A percentile compares a stretch with the other conserved stretches of the same genome.
Evolutionary conservation across 441 rosid species (phyloP).

Genomic region (Kokia cookei): DNA sequence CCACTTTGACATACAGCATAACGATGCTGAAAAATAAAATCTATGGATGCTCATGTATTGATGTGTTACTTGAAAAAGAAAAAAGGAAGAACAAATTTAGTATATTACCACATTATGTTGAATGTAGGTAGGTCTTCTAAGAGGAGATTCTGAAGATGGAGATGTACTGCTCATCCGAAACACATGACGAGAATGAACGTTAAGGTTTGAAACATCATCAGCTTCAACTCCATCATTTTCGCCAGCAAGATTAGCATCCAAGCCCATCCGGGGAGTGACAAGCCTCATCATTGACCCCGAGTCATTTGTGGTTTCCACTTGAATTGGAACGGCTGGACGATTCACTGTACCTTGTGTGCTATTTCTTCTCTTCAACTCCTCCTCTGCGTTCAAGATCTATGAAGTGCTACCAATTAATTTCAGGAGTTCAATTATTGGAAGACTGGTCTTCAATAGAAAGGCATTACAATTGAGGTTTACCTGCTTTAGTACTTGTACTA

Average conservation of each 20-base stretch:
- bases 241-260: constrained; percentile 48
- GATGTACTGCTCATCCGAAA: constrained; percentile 67
- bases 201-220: constrained; percentile 56
- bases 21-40: not conserved
- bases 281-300: constrained; percentile 49
- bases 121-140: constrained; percentile 52
- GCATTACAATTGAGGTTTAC: constrained; percentile 21
- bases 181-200: constrained; percentile 43
- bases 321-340: constrained; percentile 55
- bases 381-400: constrained; percentile 80
- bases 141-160: constrained; percentile 78
- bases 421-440: not conserved
- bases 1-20: not conserved
- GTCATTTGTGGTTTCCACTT: constrained; percentile 62
- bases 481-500: constrained; percentile 86
- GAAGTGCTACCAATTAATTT: constrained; percentile 4
- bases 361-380: constrained; percentile 70
- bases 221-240: constrained; percentile 68
- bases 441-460: not conserved
- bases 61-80: not conserved
- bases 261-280: constrained; percentile 49
- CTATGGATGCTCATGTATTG: not conserved
- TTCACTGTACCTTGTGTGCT: constrained; percentile 34
- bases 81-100: not conserved
- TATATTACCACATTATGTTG: constrained; percentile 51